phyloP scores from a whole-genome alignment of 2,329 filamentous ascomycete species.

The Beauveria medogensis region DNA sequence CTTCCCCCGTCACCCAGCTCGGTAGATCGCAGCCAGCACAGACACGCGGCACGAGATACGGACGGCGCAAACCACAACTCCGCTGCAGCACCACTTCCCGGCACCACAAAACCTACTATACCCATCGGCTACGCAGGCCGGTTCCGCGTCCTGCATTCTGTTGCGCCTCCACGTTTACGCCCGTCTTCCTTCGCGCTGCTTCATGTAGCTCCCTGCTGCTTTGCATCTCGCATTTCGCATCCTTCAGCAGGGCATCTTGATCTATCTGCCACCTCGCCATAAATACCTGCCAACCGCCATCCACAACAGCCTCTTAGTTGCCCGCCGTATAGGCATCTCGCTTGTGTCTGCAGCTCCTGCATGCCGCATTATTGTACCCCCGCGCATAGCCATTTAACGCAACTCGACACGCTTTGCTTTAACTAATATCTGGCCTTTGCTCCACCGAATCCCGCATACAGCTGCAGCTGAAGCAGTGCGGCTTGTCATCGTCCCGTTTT shows the following conservation, averaged over 20 bases:
- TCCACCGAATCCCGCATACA: slow-evolving; percentile 4
- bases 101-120: neutral
- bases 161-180: neutral
- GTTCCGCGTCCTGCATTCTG: slow-evolving; percentile 5
- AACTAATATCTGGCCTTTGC: neutral
- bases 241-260: slow-evolving; percentile 3
- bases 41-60: neutral
- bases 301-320: neutral
- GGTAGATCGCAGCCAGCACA: neutral
- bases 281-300: neutral
- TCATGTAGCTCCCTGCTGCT: neutral
- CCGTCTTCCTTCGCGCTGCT: neutral
- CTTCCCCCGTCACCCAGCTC: neutral
- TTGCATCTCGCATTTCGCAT: slow-evolving; percentile 7
- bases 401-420: neutral
- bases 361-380: neutral
- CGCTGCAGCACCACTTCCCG: neutral
- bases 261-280: slow-evolving; percentile 1
- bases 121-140: neutral
- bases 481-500: neutral
- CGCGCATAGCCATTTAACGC: neutral
- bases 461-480: neutral
- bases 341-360: neutral
- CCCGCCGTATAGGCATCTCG: neutral
- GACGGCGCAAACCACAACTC: neutral